Conservation (phyloP, 352 stramenopile species). For the Pythium pectinolyticum region DNA sequence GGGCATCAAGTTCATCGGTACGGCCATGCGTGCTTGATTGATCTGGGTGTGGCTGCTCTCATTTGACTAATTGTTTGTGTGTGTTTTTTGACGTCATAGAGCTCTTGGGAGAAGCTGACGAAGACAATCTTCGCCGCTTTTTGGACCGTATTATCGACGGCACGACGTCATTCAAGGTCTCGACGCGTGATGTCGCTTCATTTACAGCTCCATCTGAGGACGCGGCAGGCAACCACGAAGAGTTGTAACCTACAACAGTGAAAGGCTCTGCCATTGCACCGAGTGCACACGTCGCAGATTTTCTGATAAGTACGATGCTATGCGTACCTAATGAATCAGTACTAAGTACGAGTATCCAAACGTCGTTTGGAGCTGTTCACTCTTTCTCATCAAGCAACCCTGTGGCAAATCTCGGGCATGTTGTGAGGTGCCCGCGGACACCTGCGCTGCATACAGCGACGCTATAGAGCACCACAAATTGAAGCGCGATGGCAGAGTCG, state of each 20-base stretch:
- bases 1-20: conserved; percentile 65
- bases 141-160: conserved; percentile 68
- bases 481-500: conserved; percentile 48
- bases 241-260: conserved; percentile 25
- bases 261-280: neutral
- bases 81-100: conserved; percentile 31
- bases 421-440: neutral
- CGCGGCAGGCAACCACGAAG: conserved; percentile 10
- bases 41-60: neutral
- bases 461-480: neutral
- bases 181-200: conserved; percentile 23
- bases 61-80: neutral
- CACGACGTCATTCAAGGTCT: conserved; percentile 45
- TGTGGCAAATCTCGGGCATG: neutral
- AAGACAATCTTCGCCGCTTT: conserved; percentile 43
- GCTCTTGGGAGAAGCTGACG: conserved; percentile 31
- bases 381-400: no score
- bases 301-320: neutral
- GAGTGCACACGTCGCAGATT: neutral
- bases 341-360: conserved; percentile 21
- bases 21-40: conserved; percentile 26
- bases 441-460: neutral
- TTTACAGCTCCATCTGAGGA: conserved; percentile 28
- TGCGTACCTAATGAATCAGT: conserved; percentile 16
- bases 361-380: conserved; percentile 23